Conservation (phyloP, 306 rosid genomes). For the Canavalia ensiformis region DNA sequence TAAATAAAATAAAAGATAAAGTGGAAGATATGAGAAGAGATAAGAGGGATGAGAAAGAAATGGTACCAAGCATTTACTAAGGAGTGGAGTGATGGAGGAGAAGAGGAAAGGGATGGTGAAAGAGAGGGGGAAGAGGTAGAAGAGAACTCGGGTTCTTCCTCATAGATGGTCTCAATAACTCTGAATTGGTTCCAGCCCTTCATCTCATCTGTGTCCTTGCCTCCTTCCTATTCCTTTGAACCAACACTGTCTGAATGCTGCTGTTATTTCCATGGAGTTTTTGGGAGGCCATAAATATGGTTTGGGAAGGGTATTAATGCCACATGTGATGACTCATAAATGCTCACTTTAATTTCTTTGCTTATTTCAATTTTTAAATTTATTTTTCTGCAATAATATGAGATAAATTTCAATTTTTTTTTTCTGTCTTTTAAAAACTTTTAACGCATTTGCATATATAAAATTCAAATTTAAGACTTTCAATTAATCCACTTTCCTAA, state of each 20-base stretch:
- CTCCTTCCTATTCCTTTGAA: not conserved
- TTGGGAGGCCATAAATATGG: constrained; percentile 49
- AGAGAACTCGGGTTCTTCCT: constrained; percentile 74
- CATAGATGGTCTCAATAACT: constrained; percentile 80
- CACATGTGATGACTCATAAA: constrained; percentile 77
- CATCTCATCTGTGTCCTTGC: constrained; percentile 49
- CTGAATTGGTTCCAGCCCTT: constrained; percentile 66
- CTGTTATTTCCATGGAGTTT: constrained; percentile 44
- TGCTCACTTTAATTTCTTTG: constrained; percentile 56
- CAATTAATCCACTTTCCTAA: no score
- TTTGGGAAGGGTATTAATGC: constrained; percentile 57
- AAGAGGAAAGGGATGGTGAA: constrained; percentile 65
- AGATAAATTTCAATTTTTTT: no score
- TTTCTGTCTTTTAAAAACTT: no score
- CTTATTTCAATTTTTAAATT: not conserved
- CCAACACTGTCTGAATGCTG: constrained; percentile 36
- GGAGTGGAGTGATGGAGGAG: constrained; percentile 72
- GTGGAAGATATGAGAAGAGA: not conserved
- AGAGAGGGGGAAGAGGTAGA: constrained; percentile 71
- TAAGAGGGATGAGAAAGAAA: not conserved
- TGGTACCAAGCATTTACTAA: constrained; percentile 67
- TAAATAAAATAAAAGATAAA: not conserved
- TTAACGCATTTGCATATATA: no score
- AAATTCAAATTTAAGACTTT: no score
- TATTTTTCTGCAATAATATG: no score